These are phyloP conservation scores for Metschnikowia continentalis DNA, from an alignment of 805 yeast species.

Conservation along the genomic window DNA sequence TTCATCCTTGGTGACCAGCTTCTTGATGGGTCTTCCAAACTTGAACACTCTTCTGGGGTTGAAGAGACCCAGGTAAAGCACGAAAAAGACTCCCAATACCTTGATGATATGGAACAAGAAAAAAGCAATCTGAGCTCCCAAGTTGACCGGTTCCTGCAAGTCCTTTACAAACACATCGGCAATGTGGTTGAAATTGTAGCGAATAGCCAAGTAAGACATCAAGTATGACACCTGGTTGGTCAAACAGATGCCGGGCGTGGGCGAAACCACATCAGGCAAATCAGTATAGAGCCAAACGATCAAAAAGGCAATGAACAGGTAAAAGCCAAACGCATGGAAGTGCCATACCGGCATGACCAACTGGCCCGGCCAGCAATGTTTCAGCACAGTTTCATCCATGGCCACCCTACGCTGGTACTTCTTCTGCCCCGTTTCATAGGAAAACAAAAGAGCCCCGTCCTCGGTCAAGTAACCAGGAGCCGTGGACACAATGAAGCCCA, in stretches of 20 bases:
- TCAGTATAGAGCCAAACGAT: conserved; percentile 85
- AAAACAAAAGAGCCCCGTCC: conserved; percentile 75
- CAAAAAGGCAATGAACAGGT: conserved; percentile 39
- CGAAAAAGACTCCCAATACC: conserved; percentile 47
- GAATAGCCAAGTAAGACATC: conserved; percentile 19
- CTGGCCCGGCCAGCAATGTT: conserved; percentile 85
- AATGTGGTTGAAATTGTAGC: conserved; percentile 37
- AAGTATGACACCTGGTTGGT: conserved; percentile 50
- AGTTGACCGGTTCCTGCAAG: conserved; percentile 34
- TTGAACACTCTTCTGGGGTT: conserved; percentile 57
- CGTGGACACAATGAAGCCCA: conserved; percentile 55
- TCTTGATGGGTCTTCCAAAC: conserved; percentile 23
- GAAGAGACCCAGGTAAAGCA: conserved; percentile 65
- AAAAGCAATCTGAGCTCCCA: conserved; percentile 58
- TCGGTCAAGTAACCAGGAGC: conserved; percentile 81
- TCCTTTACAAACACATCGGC: conserved; percentile 51
- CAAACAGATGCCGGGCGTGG: conserved; percentile 87
- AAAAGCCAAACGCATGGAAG: conserved; percentile 40
- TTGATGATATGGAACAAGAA: conserved; percentile 72
- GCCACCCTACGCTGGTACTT: conserved; percentile 44
- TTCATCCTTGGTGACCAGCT: conserved; percentile 45
- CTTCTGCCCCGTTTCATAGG: conserved; percentile 46
- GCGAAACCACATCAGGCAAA: conserved; percentile 81
- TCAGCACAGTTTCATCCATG: conserved; percentile 47
- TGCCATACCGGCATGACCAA: conserved; percentile 74